A percentile compares a stretch with the other conserved stretches of the same genome.
Evolutionary conservation across 1,284 basidiomycete species (phyloP).

Genomic region (Marasmius sp.): DNA sequence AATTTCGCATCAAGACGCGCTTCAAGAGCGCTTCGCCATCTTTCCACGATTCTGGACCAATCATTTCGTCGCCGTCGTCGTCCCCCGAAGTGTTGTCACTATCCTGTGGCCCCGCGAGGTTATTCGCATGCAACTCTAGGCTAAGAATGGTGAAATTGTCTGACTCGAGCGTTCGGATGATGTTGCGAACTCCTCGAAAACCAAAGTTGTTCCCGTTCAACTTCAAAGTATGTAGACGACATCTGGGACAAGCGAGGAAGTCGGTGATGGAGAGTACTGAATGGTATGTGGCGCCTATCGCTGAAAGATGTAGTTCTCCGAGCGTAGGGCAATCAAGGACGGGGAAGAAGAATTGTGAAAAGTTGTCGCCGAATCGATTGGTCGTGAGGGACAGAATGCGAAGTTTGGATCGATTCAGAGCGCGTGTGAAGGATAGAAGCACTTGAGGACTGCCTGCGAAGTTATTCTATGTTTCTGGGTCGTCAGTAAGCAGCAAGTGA

Average conservation of each 20-base stretch:
- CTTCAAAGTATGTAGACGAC: conserved; percentile 49
- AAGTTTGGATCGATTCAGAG: conserved; percentile 50
- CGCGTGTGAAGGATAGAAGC: conserved; percentile 37
- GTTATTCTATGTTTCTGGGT: conserved; percentile 36
- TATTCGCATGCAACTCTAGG: conserved; percentile 55
- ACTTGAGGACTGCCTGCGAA: conserved; percentile 38
- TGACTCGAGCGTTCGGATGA: conserved; percentile 45
- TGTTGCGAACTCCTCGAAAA: conserved; percentile 38
- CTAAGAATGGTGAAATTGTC: conserved; percentile 50
- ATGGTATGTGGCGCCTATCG: conserved; percentile 47
- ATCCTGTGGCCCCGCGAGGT: conserved; percentile 19
- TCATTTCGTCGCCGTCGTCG: conserved; percentile 16
- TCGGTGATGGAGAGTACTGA: conserved; percentile 43
- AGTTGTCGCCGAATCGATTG: conserved; percentile 47
- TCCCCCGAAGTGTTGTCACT: conserved; percentile 26
- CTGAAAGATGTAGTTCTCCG: conserved; percentile 55
- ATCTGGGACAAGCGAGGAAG: conserved; percentile 54
- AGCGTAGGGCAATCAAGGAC: conserved; percentile 46
- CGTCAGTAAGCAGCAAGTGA: not conserved
- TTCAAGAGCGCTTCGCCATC: conserved; percentile 38
- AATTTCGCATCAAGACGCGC: conserved; percentile 46
- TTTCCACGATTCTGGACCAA: conserved; percentile 30
- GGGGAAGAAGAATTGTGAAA: conserved; percentile 50
- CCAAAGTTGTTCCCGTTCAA: conserved; percentile 60
- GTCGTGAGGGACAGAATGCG: conserved; percentile 44